Base-by-base conservation (phyloP, 1,284 basidiomycete genomes). In the Vanrija pseudolonga region DNA sequence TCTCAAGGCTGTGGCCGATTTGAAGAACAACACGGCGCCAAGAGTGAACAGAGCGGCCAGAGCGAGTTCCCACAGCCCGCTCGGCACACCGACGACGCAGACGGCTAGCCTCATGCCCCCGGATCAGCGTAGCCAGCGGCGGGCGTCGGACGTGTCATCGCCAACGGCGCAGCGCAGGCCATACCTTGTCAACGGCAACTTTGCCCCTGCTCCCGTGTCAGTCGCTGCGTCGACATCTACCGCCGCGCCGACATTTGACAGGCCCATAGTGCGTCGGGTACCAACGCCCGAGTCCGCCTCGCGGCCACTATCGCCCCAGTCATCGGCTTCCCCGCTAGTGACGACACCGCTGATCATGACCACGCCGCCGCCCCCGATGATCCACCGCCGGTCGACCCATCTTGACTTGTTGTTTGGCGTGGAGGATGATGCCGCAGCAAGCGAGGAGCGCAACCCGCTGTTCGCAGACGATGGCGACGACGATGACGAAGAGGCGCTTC, bases 1-100 rank as follows among this genome's bases (percentile, higher is more conserved):
- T 84, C 88, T 92, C 76, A 87, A 90, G 51, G 91, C 90, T 0
- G 79, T 88, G 2, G 84, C 86, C 3, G 90, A 97, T 67, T 79
- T 87, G 3, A 61, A 58, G 51, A 41, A 38, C 7, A 32, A 32
- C 14, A 32, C 32, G 32, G 32, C 32, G 32, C 32, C 32, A 12
- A 32, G 32, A 15, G n/a, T 23, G 7, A 20, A 20, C 43, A 24
- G 20, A 32, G 17, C 20, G 20, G n/a, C 18, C 6, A 19, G 43
- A 24, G 43, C 43, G 17, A 45, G 22, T 3, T 45, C 43, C 17
- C 43, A 23, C 43, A 45, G 43, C 24, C 43, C 43, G 20, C 43
- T 23, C 8, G n/a, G 20, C 7, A 23, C 20, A 12, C 43, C 43
- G n/a, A n/a, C 43, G 20, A 23, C 22, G 8, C 8, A 32, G 12